These are phyloP conservation scores for Kluyveromyces dobzhanskii DNA, from an alignment of 805 yeast species.

Conservation along the genomic window DNA sequence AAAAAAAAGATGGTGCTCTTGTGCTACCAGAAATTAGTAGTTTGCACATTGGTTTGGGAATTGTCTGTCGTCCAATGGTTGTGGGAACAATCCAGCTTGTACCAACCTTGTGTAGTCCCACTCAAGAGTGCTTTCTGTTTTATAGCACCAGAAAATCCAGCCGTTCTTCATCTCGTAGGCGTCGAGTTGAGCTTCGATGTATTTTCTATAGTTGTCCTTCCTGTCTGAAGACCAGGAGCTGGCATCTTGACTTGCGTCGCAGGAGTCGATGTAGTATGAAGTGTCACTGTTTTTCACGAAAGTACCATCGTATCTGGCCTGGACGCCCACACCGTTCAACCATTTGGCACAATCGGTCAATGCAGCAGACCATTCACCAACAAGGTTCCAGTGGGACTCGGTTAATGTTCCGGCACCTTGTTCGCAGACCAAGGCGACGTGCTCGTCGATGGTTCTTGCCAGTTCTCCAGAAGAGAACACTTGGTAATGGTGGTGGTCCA, in stretches of 20 bases:
- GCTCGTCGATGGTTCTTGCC: slow-evolving; percentile 49
- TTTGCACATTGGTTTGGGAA: slow-evolving; percentile 71
- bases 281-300: slow-evolving; percentile 29
- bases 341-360: slow-evolving; percentile 84
- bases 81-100: slow-evolving; percentile 62
- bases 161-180: slow-evolving; percentile 70
- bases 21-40: too few species aligned
- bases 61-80: slow-evolving; percentile 61
- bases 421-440: slow-evolving; percentile 45
- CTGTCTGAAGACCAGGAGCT: slow-evolving; percentile 52
- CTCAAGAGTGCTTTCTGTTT: slow-evolving; percentile 73
- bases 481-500: slow-evolving; percentile 90
- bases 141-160: slow-evolving; percentile 94
- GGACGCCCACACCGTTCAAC: slow-evolving; percentile 81
- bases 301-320: slow-evolving; percentile 72
- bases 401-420: slow-evolving; percentile 37
- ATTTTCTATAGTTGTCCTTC: slow-evolving; percentile 52
- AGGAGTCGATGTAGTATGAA: slow-evolving; percentile 46
- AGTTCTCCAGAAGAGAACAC: slow-evolving; percentile 65
- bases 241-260: slow-evolving; percentile 43
- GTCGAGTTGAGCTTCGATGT: slow-evolving; percentile 85
- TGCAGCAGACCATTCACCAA: slow-evolving; percentile 91
- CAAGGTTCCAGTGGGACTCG: slow-evolving; percentile 65
- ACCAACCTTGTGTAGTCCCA: slow-evolving; percentile 73
- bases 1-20: background rate